Conservation (phyloP, 768 basidiomycete genomes). For the Tulasnella sp. region DNA sequence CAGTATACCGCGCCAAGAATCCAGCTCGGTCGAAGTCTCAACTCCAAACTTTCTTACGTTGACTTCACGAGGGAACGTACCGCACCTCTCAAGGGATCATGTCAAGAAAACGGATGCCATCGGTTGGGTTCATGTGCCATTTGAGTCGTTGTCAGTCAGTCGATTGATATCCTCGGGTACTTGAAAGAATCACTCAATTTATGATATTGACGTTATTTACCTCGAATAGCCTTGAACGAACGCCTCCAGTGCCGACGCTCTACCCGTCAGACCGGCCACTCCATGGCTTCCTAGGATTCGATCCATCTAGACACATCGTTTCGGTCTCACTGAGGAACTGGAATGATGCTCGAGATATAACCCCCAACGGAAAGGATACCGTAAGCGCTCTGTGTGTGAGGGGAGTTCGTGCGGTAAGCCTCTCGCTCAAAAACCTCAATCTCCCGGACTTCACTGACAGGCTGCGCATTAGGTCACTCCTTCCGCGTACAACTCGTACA, state of each 20-base stretch:
- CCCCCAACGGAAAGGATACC: conserved; percentile 65
- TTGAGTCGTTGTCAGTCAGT: conserved; percentile 70
- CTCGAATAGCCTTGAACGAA: conserved; percentile 61
- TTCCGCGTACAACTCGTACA: conserved; percentile 59
- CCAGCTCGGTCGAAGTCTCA: conserved; percentile 46
- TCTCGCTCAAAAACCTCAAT: conserved; percentile 22
- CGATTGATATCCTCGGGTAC: conserved; percentile 8
- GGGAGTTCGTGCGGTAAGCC: conserved; percentile 69
- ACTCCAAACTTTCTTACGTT: conserved; percentile 66
- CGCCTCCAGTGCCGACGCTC: conserved; percentile 67
- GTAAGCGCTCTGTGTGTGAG: conserved; percentile 63
- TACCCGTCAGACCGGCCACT: conserved; percentile 57
- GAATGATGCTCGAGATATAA: conserved; percentile 65
- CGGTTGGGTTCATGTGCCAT: conserved; percentile 69
- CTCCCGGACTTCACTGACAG: neutral
- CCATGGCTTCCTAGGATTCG: conserved; percentile 68
- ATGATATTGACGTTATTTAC: neutral
- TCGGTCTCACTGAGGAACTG: conserved; percentile 70
- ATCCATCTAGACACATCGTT: conserved; percentile 53
- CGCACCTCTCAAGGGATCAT: conserved; percentile 73
- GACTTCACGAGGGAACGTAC: conserved; percentile 74
- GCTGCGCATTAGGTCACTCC: conserved; percentile 54
- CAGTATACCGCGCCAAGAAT: neutral
- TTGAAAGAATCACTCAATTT: conserved; percentile 36
- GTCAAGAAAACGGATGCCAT: conserved; percentile 53